Percentiles rank a stretch among this genome's conserved stretches.
Evolutionary conservation across 2,329 filamentous ascomycete genomes (phyloP).

Genomic region (Harringtonia lauricola): DNA sequence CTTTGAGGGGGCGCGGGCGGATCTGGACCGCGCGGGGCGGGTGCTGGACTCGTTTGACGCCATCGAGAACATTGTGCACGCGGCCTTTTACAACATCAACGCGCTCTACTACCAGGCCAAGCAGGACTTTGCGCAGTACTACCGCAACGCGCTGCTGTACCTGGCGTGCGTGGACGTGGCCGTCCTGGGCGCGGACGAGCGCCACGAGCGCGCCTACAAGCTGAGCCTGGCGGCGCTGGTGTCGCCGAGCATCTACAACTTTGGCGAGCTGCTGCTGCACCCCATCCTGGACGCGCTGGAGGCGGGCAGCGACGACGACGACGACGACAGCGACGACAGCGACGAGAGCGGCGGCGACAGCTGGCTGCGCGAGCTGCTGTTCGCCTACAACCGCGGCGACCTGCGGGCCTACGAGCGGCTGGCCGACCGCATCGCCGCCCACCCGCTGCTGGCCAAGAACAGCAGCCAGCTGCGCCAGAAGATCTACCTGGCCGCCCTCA

Average conservation of each 20-base stretch:
- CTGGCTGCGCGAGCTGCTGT: constrained; percentile 92
- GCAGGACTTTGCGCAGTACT: constrained; percentile 90
- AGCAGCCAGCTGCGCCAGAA: constrained; percentile 85
- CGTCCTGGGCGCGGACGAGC: constrained; percentile 62
- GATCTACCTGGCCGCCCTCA: constrained; percentile 92
- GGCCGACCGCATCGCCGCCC: constrained; percentile 68
- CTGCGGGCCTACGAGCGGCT: constrained; percentile 77
- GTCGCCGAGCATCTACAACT: constrained; percentile 96
- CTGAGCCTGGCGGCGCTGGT: constrained; percentile 86
- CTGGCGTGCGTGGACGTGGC: constrained; percentile 87
- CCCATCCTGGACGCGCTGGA: constrained; percentile 79
- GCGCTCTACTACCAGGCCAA: constrained; percentile 92
- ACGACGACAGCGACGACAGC: too few relatives aligned
- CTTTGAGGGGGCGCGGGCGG: constrained; percentile 71
- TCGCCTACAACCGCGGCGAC: constrained; percentile 95
- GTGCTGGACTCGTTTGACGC: constrained; percentile 88
- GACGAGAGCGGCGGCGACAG: constrained; percentile 56
- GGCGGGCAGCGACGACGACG: constrained; percentile 44
- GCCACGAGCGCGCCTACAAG: constrained; percentile 78
- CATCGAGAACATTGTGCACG: constrained; percentile 90
- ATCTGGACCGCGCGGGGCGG: constrained; percentile 76
- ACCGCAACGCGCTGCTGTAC: constrained; percentile 94
- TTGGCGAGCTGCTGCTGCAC: constrained; percentile 95
- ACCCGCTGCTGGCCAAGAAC: constrained; percentile 69
- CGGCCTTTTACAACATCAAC: constrained; percentile 90